Evolutionary conservation across 2,329 filamentous ascomycete species (phyloP).

Genomic region (Aspergillus novoparasiticus): DNA sequence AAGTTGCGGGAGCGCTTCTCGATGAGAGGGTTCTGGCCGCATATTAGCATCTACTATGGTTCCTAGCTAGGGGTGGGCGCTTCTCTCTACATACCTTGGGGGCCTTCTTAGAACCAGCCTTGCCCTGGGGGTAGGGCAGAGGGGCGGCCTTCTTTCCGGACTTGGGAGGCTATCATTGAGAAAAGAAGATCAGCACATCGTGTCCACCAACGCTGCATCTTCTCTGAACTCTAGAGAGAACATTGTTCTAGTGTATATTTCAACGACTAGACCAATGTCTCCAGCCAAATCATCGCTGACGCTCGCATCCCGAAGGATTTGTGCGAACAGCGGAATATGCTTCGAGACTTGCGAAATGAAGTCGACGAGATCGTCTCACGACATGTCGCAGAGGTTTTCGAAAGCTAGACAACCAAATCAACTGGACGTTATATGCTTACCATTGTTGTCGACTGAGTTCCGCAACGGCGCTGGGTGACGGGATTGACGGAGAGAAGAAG

Average conservation of each 20-base stretch:
- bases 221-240: slow-evolving; percentile 92
- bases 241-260: slow-evolving; percentile 46
- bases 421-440: slow-evolving; percentile 60
- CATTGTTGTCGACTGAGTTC: slow-evolving; percentile 60
- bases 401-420: slow-evolving; percentile 37
- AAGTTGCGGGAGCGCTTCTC: slow-evolving; percentile 98
- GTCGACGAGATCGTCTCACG: slow-evolving; percentile 32
- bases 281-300: slow-evolving; percentile 56
- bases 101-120: slow-evolving; percentile 89
- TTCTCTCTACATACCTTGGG: slow-evolving; percentile 76
- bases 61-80: slow-evolving; percentile 15
- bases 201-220: slow-evolving; percentile 74
- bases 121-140: slow-evolving; percentile 93
- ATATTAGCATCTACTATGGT: slow-evolving; percentile 19
- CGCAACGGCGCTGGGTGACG: slow-evolving; percentile 50
- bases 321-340: slow-evolving; percentile 41
- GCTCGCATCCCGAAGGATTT: slow-evolving; percentile 34
- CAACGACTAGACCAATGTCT: slow-evolving; percentile 56
- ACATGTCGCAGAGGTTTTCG: slow-evolving; percentile 42
- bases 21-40: slow-evolving; percentile 87
- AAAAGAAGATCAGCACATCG: slow-evolving; percentile 92
- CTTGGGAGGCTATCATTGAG: slow-evolving; percentile 99
- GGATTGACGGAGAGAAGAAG: slow-evolving; percentile 43
- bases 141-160: slow-evolving; percentile 94
- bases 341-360: slow-evolving; percentile 34